phyloP scores from a whole-genome alignment of 2,329 filamentous ascomycete genomes.

The Zymoseptoria tritici region DNA sequence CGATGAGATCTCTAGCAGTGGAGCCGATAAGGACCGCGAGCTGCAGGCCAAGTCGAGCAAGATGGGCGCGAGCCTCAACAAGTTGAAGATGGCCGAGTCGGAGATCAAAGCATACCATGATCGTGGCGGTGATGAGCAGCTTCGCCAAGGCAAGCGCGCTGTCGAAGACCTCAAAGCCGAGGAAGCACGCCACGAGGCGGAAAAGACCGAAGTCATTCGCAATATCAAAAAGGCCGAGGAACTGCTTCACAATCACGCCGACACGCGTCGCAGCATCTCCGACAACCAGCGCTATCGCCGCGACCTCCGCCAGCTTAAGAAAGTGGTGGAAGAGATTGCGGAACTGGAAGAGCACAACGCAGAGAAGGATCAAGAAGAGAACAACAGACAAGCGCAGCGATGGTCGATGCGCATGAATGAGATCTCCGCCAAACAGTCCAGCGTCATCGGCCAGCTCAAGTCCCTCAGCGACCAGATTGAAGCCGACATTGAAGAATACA shows the following conservation, averaged over 20 bases:
- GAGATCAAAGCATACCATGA: conserved; percentile 77
- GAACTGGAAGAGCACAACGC: conserved; percentile 73
- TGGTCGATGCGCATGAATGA: conserved; percentile 62
- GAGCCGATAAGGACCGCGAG: conserved; percentile 64
- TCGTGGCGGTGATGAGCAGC: conserved; percentile 63
- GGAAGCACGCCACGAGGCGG: conserved; percentile 58
- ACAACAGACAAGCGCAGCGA: conserved; percentile 59
- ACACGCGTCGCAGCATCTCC: conserved; percentile 75
- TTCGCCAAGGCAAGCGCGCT: conserved; percentile 61
- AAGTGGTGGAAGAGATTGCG: conserved; percentile 60
- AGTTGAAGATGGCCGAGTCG: conserved; percentile 65
- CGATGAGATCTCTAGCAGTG: conserved; percentile 67
- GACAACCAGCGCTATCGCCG: conserved; percentile 86
- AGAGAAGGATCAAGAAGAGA: conserved; percentile 70
- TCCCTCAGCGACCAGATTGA: conserved; percentile 75
- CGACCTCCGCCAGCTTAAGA: conserved; percentile 60
- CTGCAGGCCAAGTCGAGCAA: conserved; percentile 63
- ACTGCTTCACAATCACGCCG: conserved; percentile 69
- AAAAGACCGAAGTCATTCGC: conserved; percentile 59
- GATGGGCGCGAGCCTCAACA: conserved; percentile 66
- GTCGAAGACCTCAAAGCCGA: conserved; percentile 61
- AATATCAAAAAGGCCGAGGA: conserved; percentile 71
- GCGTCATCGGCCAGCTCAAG: conserved; percentile 69
- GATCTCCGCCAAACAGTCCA: conserved; percentile 64
- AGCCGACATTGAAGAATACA: conserved; percentile 68